Evolutionary conservation across 169 alveolate species (phyloP), one percentile per base, ranked within the genome.

Genomic region (Babesia bovis): DNA sequence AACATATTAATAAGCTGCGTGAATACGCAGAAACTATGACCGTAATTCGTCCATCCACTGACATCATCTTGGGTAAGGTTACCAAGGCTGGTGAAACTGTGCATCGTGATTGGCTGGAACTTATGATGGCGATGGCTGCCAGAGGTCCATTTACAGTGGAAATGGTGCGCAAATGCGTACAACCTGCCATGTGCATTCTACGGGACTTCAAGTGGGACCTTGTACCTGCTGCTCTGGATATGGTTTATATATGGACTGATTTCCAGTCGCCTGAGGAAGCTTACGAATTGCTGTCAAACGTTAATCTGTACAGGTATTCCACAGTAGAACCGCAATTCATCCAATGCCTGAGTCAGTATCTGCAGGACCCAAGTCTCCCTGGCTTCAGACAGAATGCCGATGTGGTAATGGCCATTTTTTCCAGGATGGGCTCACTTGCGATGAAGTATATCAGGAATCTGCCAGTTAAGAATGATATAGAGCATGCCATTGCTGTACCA

Each of bases 21-120:
- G 60, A 63, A 41, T 30, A 42, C 73, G 6, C 73, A 5, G 36
- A 32, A 0, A 38, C 73, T 33, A 19, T 63, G 73, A 3, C 10
- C 26, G 32, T 63, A 0, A 58, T 63, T 7, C 58, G 73, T 17
- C 21, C 1, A 33, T 60, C 73, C 21, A 42, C 49, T 1, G 73
- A 63, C 9, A 36, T 28, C 12, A 63, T 63, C 33, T 58, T 63
- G 73, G 25, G 60, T 25, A 63, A 63, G 28, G 60, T 63, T 55
- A 12, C 28, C 35, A 19, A 36, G 51, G 73, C 53, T 12, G 73
- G 73, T 12, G 25, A 58, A 19, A 4, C 19, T 33, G 58, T 44
- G 33, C 73, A 63, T 23, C 73, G 60, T 9, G 73, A 63, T 30
- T 63, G 73, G 73, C 35, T 63, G 49, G 41, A 63, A 36, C 73